Evolutionary conservation across 1,139 yeast species (phyloP).

Genomic region (Geotrichum candidum): DNA sequence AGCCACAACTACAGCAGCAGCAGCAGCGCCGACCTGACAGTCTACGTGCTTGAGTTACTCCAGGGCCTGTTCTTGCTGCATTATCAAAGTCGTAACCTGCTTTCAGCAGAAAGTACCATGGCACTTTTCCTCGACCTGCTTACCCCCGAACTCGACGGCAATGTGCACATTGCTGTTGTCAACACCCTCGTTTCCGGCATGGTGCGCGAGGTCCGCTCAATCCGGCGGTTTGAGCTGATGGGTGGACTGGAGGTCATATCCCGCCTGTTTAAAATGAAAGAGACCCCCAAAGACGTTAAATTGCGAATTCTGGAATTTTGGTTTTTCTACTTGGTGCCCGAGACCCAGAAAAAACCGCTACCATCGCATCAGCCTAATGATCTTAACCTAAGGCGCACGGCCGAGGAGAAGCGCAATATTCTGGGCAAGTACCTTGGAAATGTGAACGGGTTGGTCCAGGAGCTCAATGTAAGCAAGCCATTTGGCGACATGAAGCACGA

Average conservation of each 20-base stretch:
- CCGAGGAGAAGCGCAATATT: constrained; percentile 50
- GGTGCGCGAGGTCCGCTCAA: constrained; percentile 51
- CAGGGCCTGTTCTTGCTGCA: constrained; percentile 64
- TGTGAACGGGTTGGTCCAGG: constrained; percentile 44
- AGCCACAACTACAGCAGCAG: not conserved
- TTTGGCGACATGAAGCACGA: constrained; percentile 45
- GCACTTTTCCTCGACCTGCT: constrained; percentile 8
- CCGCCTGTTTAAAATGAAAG: constrained; percentile 36
- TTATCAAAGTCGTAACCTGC: constrained; percentile 48
- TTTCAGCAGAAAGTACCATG: constrained; percentile 32
- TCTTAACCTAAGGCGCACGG: constrained; percentile 26
- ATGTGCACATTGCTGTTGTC: constrained; percentile 43
- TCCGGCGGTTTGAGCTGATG: constrained; percentile 54
- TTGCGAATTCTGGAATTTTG: constrained; percentile 66
- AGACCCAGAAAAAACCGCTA: constrained; percentile 34
- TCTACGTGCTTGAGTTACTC: constrained; percentile 40
- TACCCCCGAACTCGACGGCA: constrained; percentile 19
- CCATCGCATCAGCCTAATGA: constrained; percentile 1
- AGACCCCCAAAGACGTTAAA: constrained; percentile 37
- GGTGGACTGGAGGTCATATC: constrained; percentile 57
- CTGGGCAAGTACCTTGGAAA: constrained; percentile 45
- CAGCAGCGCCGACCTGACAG: constrained; percentile 14
- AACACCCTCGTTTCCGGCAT: constrained; percentile 56
- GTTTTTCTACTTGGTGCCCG: constrained; percentile 68
- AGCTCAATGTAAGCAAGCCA: constrained; percentile 42